Evolutionary conservation across 305 asterid genomes (phyloP).

Genomic region (Rubia tinctorum): DNA sequence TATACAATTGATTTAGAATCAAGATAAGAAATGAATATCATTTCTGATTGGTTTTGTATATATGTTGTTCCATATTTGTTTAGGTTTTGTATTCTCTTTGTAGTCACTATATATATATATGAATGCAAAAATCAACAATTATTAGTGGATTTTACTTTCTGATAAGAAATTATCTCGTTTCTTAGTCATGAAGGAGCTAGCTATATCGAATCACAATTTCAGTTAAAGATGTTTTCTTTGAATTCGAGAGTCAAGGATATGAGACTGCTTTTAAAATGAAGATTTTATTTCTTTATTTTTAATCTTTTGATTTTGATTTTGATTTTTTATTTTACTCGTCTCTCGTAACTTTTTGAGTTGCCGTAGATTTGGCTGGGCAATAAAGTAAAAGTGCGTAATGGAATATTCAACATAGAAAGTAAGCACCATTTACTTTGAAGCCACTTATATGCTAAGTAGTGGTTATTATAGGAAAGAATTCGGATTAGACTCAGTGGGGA

Average conservation of each 20-base stretch:
- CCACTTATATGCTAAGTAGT: constrained; percentile 22
- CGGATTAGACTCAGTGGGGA: constrained; percentile 44
- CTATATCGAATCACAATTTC: neutral
- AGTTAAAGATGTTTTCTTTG: neutral
- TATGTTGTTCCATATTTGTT: too few relatives aligned
- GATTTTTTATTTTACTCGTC: neutral
- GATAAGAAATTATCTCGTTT: neutral
- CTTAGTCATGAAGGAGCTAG: neutral
- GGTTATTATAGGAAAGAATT: constrained; percentile 32
- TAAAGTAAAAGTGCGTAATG: constrained; percentile 41
- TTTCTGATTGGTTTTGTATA: too few relatives aligned
- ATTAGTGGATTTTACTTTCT: too few relatives aligned
- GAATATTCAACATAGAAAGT: constrained; percentile 66
- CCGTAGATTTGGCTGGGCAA: constrained; percentile 29
- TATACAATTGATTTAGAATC: too few relatives aligned
- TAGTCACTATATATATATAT: too few relatives aligned
- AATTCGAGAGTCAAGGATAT: neutral
- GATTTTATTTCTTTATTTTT: neutral
- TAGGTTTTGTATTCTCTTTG: too few relatives aligned
- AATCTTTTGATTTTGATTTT: neutral
- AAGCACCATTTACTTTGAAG: constrained; percentile 34
- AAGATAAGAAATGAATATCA: too few relatives aligned
- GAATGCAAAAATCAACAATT: too few relatives aligned
- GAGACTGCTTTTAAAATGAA: constrained; percentile 1
- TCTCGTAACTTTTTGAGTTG: constrained; percentile 37